Evolutionary conservation across 2,329 filamentous ascomycete genomes (phyloP).

Genomic region (Triangularia setosa): DNA sequence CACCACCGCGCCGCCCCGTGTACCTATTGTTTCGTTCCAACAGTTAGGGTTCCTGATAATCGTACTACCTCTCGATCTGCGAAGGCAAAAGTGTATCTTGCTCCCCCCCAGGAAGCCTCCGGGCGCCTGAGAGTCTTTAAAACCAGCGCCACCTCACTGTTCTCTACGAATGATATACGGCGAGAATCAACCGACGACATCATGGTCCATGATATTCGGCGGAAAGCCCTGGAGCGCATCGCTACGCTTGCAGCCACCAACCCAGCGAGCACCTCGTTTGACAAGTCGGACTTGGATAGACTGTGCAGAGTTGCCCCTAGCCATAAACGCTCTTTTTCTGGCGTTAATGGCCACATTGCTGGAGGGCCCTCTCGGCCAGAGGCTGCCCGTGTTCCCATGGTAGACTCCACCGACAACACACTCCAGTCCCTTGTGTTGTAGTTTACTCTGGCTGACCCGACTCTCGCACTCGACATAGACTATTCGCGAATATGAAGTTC

Average conservation of each 20-base stretch:
- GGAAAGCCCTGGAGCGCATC: slow-evolving; percentile 61
- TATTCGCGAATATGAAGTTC: slow-evolving; percentile 84
- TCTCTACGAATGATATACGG: background rate
- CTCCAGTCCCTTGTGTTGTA: background rate
- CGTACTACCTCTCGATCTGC: background rate
- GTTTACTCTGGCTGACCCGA: slow-evolving; percentile 9
- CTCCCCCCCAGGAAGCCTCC: background rate
- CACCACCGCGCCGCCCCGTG: background rate
- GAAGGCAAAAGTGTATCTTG: background rate
- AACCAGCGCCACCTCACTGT: background rate
- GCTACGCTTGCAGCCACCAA: slow-evolving; percentile 57
- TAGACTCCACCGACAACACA: slow-evolving; percentile 33
- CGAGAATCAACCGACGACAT: slow-evolving; percentile 12
- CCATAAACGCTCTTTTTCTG: slow-evolving; percentile 41
- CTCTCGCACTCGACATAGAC: slow-evolving; percentile 48
- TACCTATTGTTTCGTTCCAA: background rate
- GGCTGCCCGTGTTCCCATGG: slow-evolving; percentile 58
- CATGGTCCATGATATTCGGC: slow-evolving; percentile 56
- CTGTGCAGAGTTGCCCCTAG: slow-evolving; percentile 56
- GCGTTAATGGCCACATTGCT: slow-evolving; percentile 44
- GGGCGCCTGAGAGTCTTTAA: background rate
- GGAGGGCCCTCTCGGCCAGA: slow-evolving; percentile 29
- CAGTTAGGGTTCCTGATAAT: background rate
- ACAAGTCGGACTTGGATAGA: slow-evolving; percentile 60
- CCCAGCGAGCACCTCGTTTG: slow-evolving; percentile 50